phyloP scores from a whole-genome alignment of 306 rosid genomes.

The Vigna mungo region DNA sequence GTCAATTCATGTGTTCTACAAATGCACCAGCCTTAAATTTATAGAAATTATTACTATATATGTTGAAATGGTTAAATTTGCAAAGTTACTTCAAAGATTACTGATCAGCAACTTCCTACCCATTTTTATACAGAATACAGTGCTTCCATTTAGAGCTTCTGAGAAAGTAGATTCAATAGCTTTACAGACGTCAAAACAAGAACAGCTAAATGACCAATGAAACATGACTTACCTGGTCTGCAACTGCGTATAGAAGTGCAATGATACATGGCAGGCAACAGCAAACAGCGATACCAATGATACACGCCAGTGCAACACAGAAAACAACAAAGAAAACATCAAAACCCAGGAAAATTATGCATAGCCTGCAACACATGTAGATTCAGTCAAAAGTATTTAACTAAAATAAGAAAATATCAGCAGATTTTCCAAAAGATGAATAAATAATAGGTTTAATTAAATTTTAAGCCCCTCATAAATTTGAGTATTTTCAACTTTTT shows the following conservation, averaged over 20 bases:
- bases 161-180: slow-evolving; percentile 17
- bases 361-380: slow-evolving; percentile 74
- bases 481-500: too few relatives aligned
- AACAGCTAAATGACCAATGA: slow-evolving; percentile 19
- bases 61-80: slow-evolving; percentile 11
- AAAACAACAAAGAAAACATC: slow-evolving; percentile 98
- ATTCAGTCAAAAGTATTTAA: slow-evolving; percentile 42
- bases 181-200: slow-evolving; percentile 15
- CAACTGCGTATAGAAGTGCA: slow-evolving; percentile 91
- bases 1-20: not conserved
- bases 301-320: slow-evolving; percentile 97
- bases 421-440: slow-evolving; percentile 41
- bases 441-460: too few relatives aligned
- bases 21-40: not conserved
- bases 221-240: slow-evolving; percentile 81
- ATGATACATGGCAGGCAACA: slow-evolving; percentile 96
- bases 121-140: slow-evolving; percentile 20
- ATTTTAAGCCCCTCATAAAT: too few relatives aligned
- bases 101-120: slow-evolving; percentile 22
- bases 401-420: slow-evolving; percentile 34
- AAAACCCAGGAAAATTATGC: slow-evolving; percentile 93
- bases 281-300: slow-evolving; percentile 95
- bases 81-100: slow-evolving; percentile 13
- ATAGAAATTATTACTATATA: not conserved
- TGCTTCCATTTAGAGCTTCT: slow-evolving; percentile 14